Conservation (phyloP, 208 protist species). For the Leptomonas seymouri region DNA sequence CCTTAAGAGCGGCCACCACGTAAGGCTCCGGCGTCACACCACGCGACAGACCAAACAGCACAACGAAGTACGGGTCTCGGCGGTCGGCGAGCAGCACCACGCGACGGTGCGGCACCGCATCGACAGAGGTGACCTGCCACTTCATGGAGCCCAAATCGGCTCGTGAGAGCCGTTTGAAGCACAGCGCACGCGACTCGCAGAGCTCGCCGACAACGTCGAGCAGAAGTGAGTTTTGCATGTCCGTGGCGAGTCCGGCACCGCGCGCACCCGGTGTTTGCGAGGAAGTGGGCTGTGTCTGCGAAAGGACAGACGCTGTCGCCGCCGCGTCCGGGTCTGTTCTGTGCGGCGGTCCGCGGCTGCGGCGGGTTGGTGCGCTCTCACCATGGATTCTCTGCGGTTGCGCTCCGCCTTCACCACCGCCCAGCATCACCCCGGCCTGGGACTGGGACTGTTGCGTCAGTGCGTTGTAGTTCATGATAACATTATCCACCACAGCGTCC, state of each 20-base stretch:
- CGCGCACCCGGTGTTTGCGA: slow-evolving; percentile 7
- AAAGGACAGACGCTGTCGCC: slow-evolving; percentile 22
- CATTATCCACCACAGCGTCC: slow-evolving; percentile 25
- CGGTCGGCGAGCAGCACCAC: slow-evolving; percentile 58
- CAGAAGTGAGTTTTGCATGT: slow-evolving; percentile 53
- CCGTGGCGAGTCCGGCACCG: slow-evolving; percentile 20
- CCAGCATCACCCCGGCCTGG: neutral
- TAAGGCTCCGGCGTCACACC: slow-evolving; percentile 21
- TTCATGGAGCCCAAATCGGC: slow-evolving; percentile 34
- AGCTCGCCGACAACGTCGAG: slow-evolving; percentile 53
- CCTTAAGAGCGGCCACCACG: slow-evolving; percentile 16
- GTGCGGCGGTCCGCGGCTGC: neutral
- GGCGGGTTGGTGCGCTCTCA: neutral
- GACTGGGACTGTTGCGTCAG: slow-evolving; percentile 37
- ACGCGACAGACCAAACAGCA: slow-evolving; percentile 33
- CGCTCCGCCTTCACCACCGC: neutral
- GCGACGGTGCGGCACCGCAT: slow-evolving; percentile 45
- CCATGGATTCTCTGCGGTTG: neutral
- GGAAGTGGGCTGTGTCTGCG: slow-evolving; percentile 12
- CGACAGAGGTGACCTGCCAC: slow-evolving; percentile 39
- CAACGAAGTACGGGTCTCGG: slow-evolving; percentile 45
- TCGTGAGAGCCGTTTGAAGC: slow-evolving; percentile 40
- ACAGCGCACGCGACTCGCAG: slow-evolving; percentile 36
- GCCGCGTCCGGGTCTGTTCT: neutral
- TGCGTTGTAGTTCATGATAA: slow-evolving; percentile 28